These are phyloP conservation scores for Nemania bipapillata DNA, from an alignment of 2,329 filamentous ascomycete species.

Conservation along the genomic window DNA sequence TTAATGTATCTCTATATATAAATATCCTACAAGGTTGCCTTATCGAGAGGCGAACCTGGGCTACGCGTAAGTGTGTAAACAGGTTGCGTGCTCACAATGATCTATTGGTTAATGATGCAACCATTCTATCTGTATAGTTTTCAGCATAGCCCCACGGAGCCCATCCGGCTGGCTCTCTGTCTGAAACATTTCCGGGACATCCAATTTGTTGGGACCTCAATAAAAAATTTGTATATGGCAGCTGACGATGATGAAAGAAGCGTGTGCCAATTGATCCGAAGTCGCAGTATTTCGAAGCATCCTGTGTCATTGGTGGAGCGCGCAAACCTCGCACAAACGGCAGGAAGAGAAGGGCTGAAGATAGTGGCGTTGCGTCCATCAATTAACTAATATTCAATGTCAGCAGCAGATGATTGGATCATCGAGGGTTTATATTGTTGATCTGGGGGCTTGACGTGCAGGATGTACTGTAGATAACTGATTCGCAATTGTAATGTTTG, in stretches of 20 bases:
- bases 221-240: too few species aligned
- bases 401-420: too few species aligned
- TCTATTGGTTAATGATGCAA: constrained; percentile 23
- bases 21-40: background rate
- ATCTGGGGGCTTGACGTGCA: background rate
- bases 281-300: background rate
- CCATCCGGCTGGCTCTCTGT: background rate
- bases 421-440: background rate
- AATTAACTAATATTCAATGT: too few species aligned
- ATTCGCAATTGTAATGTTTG: background rate
- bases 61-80: background rate
- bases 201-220: constrained; percentile 21
- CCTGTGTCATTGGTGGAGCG: background rate
- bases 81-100: background rate
- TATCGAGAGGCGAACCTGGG: background rate
- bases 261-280: background rate
- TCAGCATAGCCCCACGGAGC: constrained; percentile 18
- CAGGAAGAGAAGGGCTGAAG: too few species aligned
- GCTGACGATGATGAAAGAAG: constrained; percentile 1
- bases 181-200: background rate
- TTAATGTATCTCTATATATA: constrained; percentile 18
- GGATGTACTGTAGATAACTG: background rate
- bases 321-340: background rate
- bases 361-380: too few species aligned
- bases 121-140: background rate